Percentiles rank a stretch among this genome's conserved stretches.
Conservation (phyloP, 805 yeast species). For the Nakazawaea populi region DNA sequence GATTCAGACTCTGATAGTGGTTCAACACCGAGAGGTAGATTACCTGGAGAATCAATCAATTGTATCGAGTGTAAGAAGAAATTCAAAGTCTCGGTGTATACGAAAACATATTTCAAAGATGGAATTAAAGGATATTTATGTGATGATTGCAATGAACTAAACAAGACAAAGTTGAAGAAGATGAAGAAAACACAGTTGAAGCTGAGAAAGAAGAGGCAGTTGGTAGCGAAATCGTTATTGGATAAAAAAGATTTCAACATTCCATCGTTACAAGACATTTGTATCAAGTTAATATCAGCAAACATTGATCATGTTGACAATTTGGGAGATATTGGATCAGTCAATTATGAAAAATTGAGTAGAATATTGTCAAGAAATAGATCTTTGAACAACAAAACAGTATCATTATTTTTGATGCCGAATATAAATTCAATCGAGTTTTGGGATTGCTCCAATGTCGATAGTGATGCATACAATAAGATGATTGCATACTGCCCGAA, state of each 20-base stretch:
- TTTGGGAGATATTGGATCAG: constrained; percentile 80
- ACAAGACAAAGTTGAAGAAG: constrained; percentile 35
- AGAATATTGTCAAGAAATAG: constrained; percentile 78
- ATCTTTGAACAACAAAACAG: constrained; percentile 65
- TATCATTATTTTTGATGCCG: constrained; percentile 67
- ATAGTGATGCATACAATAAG: constrained; percentile 55
- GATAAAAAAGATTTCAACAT: constrained; percentile 59
- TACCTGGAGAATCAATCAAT: constrained; percentile 45
- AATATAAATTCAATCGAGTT: constrained; percentile 54
- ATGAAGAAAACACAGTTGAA: constrained; percentile 48
- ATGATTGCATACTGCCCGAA: constrained; percentile 79
- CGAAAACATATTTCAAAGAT: constrained; percentile 37
- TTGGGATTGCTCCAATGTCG: constrained; percentile 89
- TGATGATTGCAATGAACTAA: constrained; percentile 47
- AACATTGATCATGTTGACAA: constrained; percentile 72
- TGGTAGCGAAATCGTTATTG: constrained; percentile 77
- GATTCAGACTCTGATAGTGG: constrained; percentile 22
- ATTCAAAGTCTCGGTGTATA: constrained; percentile 62
- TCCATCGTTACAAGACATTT: constrained; percentile 76
- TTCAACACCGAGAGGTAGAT: constrained; percentile 14
- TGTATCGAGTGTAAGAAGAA: constrained; percentile 59
- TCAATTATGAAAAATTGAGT: constrained; percentile 65
- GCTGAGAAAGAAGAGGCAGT: constrained; percentile 70
- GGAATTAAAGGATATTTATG: constrained; percentile 61
- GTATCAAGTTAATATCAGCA: constrained; percentile 61